Percentiles rank a stretch among this genome's conserved stretches.
These are phyloP conservation scores for Megacollybia marginata DNA, from an alignment of 768 basidiomycete species.

Conservation along the genomic window DNA sequence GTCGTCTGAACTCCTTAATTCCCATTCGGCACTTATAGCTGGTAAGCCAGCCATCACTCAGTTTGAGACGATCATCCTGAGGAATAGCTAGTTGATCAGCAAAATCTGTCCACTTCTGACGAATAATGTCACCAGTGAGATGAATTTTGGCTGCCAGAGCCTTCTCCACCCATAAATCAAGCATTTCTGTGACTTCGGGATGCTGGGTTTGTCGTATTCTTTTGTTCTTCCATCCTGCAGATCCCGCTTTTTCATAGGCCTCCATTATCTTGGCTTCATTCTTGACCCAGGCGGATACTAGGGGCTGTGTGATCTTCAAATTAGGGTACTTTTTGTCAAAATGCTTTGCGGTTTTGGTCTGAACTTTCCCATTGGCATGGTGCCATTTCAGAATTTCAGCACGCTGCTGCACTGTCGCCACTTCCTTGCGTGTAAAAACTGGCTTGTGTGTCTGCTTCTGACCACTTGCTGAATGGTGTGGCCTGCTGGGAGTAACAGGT, in stretches of 20 bases:
- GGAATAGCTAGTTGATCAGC: constrained; percentile 23
- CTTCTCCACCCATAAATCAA: constrained; percentile 28
- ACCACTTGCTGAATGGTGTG: background rate
- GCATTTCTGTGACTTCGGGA: constrained; percentile 25
- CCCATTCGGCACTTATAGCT: background rate
- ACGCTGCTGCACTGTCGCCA: constrained; percentile 24
- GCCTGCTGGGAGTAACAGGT: background rate
- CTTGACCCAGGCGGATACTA: constrained; percentile 24
- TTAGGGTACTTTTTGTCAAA: constrained; percentile 23
- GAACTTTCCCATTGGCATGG: constrained; percentile 23
- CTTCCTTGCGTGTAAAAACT: constrained; percentile 17
- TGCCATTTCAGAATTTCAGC: constrained; percentile 31
- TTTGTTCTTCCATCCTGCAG: constrained; percentile 12
- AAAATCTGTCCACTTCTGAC: constrained; percentile 26
- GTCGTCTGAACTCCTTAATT: background rate
- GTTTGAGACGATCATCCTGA: constrained; percentile 20
- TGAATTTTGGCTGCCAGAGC: constrained; percentile 23
- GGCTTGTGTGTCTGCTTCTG: background rate
- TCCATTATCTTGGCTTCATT: constrained; percentile 17
- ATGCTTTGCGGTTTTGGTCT: constrained; percentile 22
- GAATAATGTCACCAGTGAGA: constrained; percentile 27
- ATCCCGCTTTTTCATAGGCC: constrained; percentile 6
- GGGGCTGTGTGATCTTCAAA: constrained; percentile 25
- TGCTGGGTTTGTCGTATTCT: too few species aligned
- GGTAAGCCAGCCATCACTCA: constrained; percentile 26